A percentile compares a stretch with the other conserved stretches of the same genome.
Evolutionary conservation across 2,329 filamentous ascomycete species (phyloP).

Genomic region (Blastomyces parvus): DNA sequence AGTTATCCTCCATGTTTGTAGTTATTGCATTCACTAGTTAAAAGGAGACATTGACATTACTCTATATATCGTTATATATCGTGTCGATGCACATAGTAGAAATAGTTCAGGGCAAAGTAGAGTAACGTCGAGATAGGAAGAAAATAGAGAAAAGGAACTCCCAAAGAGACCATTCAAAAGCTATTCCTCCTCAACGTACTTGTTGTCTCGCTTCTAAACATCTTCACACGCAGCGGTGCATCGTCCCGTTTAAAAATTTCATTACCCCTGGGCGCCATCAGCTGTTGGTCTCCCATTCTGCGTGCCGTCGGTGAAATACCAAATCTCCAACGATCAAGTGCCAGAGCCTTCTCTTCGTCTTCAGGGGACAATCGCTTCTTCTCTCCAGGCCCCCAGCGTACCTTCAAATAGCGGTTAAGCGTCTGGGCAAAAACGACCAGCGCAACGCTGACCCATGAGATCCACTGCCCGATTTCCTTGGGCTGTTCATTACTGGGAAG

Average conservation of each 20-base stretch:
- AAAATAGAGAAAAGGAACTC: not conserved
- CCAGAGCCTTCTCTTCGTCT: not conserved
- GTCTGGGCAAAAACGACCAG: conserved; percentile 19
- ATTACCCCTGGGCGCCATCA: not conserved
- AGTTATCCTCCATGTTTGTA: not conserved
- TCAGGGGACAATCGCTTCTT: not conserved
- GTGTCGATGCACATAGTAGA: not conserved
- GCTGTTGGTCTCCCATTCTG: not conserved
- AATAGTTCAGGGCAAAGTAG: no score
- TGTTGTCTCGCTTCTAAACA: not conserved
- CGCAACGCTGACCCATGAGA: conserved; percentile 15
- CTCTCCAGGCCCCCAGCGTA: conserved; percentile 1
- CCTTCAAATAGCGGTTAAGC: conserved; percentile 13
- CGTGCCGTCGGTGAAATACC: not conserved
- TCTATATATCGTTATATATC: not conserved
- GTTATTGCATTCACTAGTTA: not conserved
- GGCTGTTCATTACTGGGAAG: conserved; percentile 18
- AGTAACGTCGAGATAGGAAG: not conserved
- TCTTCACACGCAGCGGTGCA: not conserved
- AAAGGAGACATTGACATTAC: not conserved
- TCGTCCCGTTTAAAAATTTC: not conserved
- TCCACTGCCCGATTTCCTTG: conserved; percentile 21
- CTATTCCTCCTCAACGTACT: conserved; percentile 2
- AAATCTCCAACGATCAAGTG: not conserved
- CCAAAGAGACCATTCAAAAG: not conserved